A percentile compares a stretch with the other conserved stretches of the same genome.
Conservation (phyloP, 2,329 filamentous ascomycete species). For the Diaporthe ampelina region DNA sequence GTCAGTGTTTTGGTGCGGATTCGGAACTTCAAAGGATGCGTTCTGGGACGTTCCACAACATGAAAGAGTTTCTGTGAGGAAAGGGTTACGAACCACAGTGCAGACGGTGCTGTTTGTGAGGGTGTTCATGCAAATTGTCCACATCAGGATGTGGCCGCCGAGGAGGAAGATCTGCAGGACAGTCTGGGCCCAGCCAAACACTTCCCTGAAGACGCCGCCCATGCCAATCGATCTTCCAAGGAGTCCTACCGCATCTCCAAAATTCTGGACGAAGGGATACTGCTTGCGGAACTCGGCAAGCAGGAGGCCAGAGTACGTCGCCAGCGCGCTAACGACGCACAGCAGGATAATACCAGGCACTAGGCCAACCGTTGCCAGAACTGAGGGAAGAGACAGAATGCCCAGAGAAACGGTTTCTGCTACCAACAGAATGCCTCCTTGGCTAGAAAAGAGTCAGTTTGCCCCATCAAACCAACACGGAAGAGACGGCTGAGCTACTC, state of each 20-base stretch:
- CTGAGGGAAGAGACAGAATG: conserved; percentile 21
- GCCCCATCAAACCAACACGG: too few relatives aligned
- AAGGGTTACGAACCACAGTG: conserved; percentile 58
- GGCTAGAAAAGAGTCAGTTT: neutral
- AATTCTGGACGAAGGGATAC: conserved; percentile 57
- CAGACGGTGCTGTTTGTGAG: conserved; percentile 72
- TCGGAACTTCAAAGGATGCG: too few relatives aligned
- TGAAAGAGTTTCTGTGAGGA: too few relatives aligned
- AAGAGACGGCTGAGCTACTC: neutral
- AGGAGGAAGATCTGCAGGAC: conserved; percentile 71
- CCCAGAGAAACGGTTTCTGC: conserved; percentile 27
- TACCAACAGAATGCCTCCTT: conserved; percentile 24
- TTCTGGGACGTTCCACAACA: too few relatives aligned
- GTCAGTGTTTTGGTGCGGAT: too few relatives aligned
- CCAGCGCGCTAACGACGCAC: conserved; percentile 7
- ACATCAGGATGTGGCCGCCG: conserved; percentile 65
- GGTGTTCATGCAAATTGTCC: conserved; percentile 50
- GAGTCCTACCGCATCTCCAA: conserved; percentile 68
- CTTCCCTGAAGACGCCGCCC: conserved; percentile 62
- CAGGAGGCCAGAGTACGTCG: conserved; percentile 17
- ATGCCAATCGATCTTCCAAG: conserved; percentile 49
- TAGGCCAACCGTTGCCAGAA: conserved; percentile 30
- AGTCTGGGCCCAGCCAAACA: conserved; percentile 63
- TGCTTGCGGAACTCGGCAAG: conserved; percentile 30
- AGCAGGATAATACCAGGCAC: conserved; percentile 27